Evolutionary conservation across 306 rosid species (phyloP).

Genomic region (Chamaecrista fasciculata): DNA sequence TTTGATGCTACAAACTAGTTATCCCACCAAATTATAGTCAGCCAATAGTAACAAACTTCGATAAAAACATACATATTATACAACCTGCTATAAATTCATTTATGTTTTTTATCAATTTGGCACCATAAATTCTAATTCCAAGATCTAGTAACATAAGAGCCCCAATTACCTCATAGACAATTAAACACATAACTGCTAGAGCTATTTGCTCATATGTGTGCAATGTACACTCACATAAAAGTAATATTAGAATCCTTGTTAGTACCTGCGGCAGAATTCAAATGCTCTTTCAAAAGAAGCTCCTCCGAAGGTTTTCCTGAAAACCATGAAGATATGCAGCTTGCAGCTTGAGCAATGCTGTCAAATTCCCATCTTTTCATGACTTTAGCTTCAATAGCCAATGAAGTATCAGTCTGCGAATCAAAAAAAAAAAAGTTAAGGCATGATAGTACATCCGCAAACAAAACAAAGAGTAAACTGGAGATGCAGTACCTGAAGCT

Average conservation of each 20-base stretch:
- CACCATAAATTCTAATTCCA: neutral
- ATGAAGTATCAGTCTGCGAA: conserved; percentile 84
- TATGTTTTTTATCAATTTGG: neutral
- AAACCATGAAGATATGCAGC: conserved; percentile 79
- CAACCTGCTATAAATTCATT: neutral
- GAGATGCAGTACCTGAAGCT: conserved; percentile 73
- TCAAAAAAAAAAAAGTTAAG: conserved; percentile 16
- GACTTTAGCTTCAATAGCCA: conserved; percentile 72
- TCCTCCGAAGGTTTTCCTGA: conserved; percentile 66
- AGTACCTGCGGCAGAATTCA: conserved; percentile 68
- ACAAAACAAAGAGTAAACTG: conserved; percentile 20
- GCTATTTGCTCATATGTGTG: neutral
- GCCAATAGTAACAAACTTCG: neutral
- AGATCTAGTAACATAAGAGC: conserved; percentile 12
- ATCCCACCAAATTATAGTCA: neutral
- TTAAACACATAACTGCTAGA: neutral
- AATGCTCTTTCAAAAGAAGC: conserved; percentile 58
- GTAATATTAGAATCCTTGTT: conserved; percentile 24
- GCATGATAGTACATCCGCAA: conserved; percentile 14
- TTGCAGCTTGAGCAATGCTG: conserved; percentile 80
- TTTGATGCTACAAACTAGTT: neutral
- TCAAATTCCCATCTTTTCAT: conserved; percentile 99
- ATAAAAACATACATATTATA: neutral
- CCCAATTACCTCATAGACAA: neutral
- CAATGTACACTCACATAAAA: conserved; percentile 22